These are phyloP conservation scores for Penicillium flavigenum DNA, from an alignment of 495 filamentous ascomycete genomes.

Conservation along the genomic window DNA sequence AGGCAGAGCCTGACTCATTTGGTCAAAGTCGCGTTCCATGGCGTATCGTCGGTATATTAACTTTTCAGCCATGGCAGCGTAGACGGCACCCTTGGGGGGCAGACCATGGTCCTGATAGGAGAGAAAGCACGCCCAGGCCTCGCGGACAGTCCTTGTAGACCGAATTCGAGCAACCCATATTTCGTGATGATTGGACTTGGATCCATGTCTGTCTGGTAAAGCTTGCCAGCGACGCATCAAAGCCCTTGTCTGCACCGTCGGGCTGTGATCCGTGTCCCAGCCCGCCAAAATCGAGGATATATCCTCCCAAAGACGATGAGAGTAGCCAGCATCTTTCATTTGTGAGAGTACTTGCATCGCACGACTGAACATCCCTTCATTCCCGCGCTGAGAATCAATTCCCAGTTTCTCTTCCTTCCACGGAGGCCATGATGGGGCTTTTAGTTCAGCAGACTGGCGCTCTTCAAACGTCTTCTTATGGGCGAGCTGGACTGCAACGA, in stretches of 20 bases:
- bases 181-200: constrained; percentile 17
- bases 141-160: constrained; percentile 65
- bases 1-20: constrained; percentile 41
- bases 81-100: constrained; percentile 41
- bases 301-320: constrained; percentile 54
- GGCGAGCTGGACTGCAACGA: constrained; percentile 59
- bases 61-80: constrained; percentile 62
- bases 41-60: constrained; percentile 45
- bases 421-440: constrained; percentile 67
- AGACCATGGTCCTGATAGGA: constrained; percentile 47
- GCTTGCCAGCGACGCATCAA: constrained; percentile 28
- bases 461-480: constrained; percentile 62
- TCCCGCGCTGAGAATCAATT: constrained; percentile 55
- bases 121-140: constrained; percentile 71
- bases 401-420: constrained; percentile 65
- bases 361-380: constrained; percentile 57
- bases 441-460: constrained; percentile 56
- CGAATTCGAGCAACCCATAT: constrained; percentile 63
- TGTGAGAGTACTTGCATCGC: constrained; percentile 55
- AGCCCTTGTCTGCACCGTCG: constrained; percentile 65
- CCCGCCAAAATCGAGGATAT: constrained; percentile 58
- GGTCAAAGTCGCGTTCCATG: constrained; percentile 22
- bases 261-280: constrained; percentile 66
- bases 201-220: constrained; percentile 20
- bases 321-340: constrained; percentile 66